Percentiles rank a stretch among this genome's conserved stretches.
phyloP scores from a whole-genome alignment of 2,329 filamentous ascomycete species.

The Pseudogymnoascus sp. region DNA sequence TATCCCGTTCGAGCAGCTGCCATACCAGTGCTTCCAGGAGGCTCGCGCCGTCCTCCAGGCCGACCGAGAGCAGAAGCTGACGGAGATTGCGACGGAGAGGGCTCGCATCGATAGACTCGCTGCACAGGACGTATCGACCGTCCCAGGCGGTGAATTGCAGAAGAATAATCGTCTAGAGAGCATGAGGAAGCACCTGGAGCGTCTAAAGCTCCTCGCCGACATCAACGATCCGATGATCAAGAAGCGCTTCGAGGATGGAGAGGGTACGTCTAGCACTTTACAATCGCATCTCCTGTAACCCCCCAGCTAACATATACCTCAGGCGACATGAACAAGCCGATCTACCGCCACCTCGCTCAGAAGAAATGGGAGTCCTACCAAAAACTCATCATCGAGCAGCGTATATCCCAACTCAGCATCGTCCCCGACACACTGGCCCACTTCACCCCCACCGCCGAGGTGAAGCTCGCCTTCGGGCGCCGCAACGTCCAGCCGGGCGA shows the following conservation, averaged over 20 bases:
- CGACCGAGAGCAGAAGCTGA: constrained; percentile 74
- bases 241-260: constrained; percentile 84
- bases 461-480: constrained; percentile 70
- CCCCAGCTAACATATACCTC: constrained; percentile 19
- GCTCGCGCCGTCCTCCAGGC: constrained; percentile 72
- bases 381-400: constrained; percentile 70
- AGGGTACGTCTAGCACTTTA: constrained; percentile 48
- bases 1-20: constrained; percentile 78
- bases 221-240: constrained; percentile 94
- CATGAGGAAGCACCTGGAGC: constrained; percentile 63
- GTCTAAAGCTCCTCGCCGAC: constrained; percentile 81
- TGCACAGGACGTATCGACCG: constrained; percentile 44
- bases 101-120: constrained; percentile 60
- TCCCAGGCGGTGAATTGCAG: constrained; percentile 52
- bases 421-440: constrained; percentile 80
- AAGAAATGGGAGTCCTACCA: constrained; percentile 81
- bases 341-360: constrained; percentile 85
- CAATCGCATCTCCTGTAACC: neutral
- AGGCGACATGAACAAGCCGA: constrained; percentile 95
- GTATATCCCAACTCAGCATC: constrained; percentile 77
- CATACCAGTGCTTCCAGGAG: constrained; percentile 97
- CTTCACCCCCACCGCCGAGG: constrained; percentile 69
- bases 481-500: constrained; percentile 65
- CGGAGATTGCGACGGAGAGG: constrained; percentile 58
- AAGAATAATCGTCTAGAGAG: constrained; percentile 60